These are phyloP conservation scores for Nevesoporus exiguus DNA, from an alignment of 768 basidiomycete genomes.

Conservation along the genomic window DNA sequence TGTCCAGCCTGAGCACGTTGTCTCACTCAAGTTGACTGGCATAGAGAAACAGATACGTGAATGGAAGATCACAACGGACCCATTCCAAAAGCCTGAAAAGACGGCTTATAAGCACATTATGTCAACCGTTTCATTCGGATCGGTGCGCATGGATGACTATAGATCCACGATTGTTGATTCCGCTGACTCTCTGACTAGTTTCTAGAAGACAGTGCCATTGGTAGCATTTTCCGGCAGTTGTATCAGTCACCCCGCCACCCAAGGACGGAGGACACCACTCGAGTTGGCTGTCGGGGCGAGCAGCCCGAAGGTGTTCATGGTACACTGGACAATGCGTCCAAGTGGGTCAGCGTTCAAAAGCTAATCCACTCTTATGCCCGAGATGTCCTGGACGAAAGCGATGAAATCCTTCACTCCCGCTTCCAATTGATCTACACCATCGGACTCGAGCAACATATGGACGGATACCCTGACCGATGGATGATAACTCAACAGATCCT, in stretches of 20 bases:
- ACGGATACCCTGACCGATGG: not conserved
- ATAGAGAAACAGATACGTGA: not conserved
- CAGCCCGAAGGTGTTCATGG: too few species aligned
- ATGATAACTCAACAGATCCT: not conserved
- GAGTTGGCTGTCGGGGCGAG: too few species aligned
- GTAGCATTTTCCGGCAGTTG: too few species aligned
- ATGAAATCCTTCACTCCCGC: not conserved
- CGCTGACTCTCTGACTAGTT: too few species aligned
- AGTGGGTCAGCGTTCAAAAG: not conserved
- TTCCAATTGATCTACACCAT: not conserved
- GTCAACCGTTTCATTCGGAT: not conserved
- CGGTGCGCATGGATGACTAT: too few species aligned
- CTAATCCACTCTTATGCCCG: not conserved
- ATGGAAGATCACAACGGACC: not conserved
- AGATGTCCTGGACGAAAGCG: not conserved
- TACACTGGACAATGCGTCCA: not conserved
- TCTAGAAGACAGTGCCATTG: too few species aligned
- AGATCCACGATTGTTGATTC: too few species aligned
- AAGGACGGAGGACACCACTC: too few species aligned
- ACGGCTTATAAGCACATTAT: not conserved
- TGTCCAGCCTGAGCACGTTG: not conserved
- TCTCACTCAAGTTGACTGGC: not conserved
- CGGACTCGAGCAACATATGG: not conserved
- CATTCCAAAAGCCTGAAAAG: not conserved
- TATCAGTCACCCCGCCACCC: not conserved